These are phyloP conservation scores for Colletotrichum incanum DNA, from an alignment of 2,329 filamentous ascomycete species.

Conservation along the genomic window DNA sequence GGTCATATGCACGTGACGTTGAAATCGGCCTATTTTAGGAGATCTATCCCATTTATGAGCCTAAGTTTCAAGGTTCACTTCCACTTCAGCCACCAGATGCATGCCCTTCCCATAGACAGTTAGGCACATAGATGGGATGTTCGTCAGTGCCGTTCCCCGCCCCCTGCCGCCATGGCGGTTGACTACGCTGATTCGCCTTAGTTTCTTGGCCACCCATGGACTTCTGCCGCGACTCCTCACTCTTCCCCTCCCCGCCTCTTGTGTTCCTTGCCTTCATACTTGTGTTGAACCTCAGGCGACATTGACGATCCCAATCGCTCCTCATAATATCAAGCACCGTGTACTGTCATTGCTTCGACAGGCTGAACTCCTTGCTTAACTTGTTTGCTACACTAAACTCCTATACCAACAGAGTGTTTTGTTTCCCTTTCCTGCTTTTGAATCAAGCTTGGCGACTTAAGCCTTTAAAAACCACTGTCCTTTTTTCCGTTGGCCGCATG, in stretches of 20 bases:
- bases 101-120: not conserved
- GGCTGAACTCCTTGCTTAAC: not conserved
- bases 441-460: constrained; percentile 1
- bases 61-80: not conserved
- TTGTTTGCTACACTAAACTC: not conserved
- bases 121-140: not conserved
- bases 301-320: constrained; percentile 22
- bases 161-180: constrained; percentile 33
- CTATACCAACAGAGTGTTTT: not conserved
- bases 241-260: constrained; percentile 12
- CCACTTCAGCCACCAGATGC: not conserved
- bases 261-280: constrained; percentile 4
- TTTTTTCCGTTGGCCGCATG: not conserved
- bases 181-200: constrained; percentile 8
- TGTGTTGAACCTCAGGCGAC: not conserved
- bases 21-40: not conserved
- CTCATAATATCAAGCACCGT: constrained; percentile 7
- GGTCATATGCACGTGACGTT: not conserved
- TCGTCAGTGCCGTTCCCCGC: constrained; percentile 20
- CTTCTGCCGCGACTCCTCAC: constrained; percentile 10
- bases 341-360: not conserved
- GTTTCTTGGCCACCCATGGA: constrained; percentile 18
- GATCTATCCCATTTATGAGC: not conserved
- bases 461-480: not conserved
- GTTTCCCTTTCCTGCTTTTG: not conserved